Base-by-base conservation (phyloP, 345 rosid genomes). In the Passiflora organensis region DNA sequence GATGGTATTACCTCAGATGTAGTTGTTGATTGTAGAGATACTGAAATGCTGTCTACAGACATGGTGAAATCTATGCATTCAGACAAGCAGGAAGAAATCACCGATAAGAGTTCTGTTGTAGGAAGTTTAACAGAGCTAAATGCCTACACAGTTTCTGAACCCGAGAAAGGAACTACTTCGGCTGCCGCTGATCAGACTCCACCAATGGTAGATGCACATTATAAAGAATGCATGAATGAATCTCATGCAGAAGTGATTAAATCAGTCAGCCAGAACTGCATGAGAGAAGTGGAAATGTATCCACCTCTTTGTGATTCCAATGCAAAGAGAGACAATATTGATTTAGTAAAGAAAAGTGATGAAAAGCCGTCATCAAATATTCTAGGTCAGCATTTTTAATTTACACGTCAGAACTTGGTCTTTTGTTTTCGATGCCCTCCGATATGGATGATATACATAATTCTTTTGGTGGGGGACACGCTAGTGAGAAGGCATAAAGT, bases 351-450 rank as follows among this genome's bases (percentile, higher is more conserved):
- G 67, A 78, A 64, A 68, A 74, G 51, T 62, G 24, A 58, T 56
- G 76, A 57, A 45, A 55, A 59, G 55, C 65, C 58, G 55, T 58
- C 59, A 23, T 54, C 57, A 39, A 59, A 61, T 13, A 64, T 46
- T 56, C 60, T 77, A 66, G 96, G 89, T 87, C 28, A 22, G 34
- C 32, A 28, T 28, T 8, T n/a, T n/a, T n/a, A n/a, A n/a, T n/a
- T n/a, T n/a, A n/a, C n/a, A n/a, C n/a, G n/a, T n/a, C n/a, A n/a
- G n/a, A n/a, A n/a, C n/a, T n/a, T n/a, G n/a, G n/a, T n/a, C n/a
- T n/a, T n/a, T 28, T 28, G 34, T 28, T 28, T 28, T 8, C 34
- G n/a, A n/a, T n/a, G n/a, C n/a, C n/a, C n/a, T n/a, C n/a, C n/a
- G n/a, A n/a, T n/a, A n/a, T n/a, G n/a, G n/a, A n/a, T n/a, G n/a